phyloP scores from a whole-genome alignment of 2,329 filamentous ascomycete species.

The Nemania sp. region DNA sequence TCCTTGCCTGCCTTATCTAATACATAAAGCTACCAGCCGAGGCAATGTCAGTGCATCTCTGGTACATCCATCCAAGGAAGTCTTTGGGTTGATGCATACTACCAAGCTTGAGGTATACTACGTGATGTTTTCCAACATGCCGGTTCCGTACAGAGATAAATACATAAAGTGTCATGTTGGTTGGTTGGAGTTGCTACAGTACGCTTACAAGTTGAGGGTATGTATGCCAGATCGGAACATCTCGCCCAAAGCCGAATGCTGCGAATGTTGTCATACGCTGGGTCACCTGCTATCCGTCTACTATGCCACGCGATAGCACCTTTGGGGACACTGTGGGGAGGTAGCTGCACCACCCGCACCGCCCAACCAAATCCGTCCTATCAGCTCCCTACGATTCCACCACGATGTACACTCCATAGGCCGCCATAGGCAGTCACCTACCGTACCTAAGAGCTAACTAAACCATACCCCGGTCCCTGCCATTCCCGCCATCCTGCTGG shows the following conservation, averaged over 20 bases:
- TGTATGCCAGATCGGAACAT: conserved; percentile 17
- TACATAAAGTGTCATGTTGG: neutral
- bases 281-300: conserved; percentile 11
- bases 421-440: neutral
- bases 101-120: neutral
- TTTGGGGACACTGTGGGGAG: conserved; percentile 23
- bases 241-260: conserved; percentile 25
- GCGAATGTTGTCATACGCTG: conserved; percentile 33
- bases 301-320: conserved; percentile 29
- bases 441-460: conserved; percentile 1
- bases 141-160: conserved; percentile 6
- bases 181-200: neutral
- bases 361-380: conserved; percentile 14
- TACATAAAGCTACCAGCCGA: neutral
- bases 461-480: conserved; percentile 23
- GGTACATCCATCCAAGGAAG: neutral
- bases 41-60: neutral
- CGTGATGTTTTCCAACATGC: neutral
- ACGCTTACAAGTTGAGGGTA: neutral
- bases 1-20: conserved; percentile 8
- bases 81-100: neutral
- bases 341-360: conserved; percentile 18
- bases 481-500: conserved; percentile 2
- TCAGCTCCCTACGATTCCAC: neutral
- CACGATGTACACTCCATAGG: too few species aligned